Evolutionary conservation across 495 filamentous ascomycete species (phyloP).

Genomic region (Lineolata rhizophorae): DNA sequence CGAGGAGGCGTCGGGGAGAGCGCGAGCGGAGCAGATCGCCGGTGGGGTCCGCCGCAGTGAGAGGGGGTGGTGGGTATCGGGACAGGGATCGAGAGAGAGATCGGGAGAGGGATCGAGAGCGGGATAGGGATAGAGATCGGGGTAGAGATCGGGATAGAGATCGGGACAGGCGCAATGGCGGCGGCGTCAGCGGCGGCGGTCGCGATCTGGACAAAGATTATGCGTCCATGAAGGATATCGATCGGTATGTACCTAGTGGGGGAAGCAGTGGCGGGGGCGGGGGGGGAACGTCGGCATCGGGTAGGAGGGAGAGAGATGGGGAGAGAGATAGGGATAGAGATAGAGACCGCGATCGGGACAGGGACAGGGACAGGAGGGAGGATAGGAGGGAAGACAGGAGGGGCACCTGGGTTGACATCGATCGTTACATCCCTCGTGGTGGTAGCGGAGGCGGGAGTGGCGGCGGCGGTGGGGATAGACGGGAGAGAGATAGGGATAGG

Average conservation of each 20-base stretch:
- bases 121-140: constrained; percentile 5
- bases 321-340: no score
- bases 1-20: neutral
- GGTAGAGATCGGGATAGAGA: constrained; percentile 6
- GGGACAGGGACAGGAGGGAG: no score
- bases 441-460: neutral
- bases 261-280: no score
- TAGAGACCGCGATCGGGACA: constrained; percentile 4
- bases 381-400: constrained; percentile 14
- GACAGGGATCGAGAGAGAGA: constrained; percentile 4
- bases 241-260: constrained; percentile 14
- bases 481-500: constrained; percentile 10
- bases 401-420: neutral
- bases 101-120: constrained; percentile 1
- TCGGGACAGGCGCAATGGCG: constrained; percentile 2
- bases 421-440: neutral
- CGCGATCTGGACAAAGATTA: constrained; percentile 1
- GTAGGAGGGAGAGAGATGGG: constrained; percentile 17
- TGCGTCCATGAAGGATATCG: no score
- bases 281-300: no score
- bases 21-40: neutral
- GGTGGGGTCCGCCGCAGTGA: constrained; percentile 4
- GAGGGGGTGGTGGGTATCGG: constrained; percentile 13
- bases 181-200: neutral
- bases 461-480: neutral